phyloP scores from a whole-genome alignment of 2,329 filamentous ascomycete species.

The Tolypocladium inflatum region DNA sequence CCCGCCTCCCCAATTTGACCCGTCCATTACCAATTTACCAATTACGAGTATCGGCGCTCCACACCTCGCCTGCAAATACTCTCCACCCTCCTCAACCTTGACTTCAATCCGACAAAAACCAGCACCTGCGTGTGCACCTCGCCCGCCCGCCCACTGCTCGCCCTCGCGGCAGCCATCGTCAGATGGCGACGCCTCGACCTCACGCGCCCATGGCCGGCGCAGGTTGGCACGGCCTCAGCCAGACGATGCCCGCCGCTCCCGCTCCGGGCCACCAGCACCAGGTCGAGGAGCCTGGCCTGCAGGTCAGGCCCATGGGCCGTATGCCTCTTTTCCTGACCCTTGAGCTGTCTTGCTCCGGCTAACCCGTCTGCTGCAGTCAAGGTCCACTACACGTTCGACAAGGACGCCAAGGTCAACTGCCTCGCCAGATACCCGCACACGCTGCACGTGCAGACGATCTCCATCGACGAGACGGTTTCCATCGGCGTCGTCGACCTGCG shows the following conservation, averaged over 20 bases:
- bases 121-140: neutral
- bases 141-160: neutral
- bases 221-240: slow-evolving; percentile 20
- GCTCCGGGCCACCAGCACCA: slow-evolving; percentile 2
- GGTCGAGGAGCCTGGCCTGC: slow-evolving; percentile 39
- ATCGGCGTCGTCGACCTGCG: slow-evolving; percentile 85
- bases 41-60: slow-evolving; percentile 6
- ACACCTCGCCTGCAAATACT: slow-evolving; percentile 7
- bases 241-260: slow-evolving; percentile 16
- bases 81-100: slow-evolving; percentile 1
- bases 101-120: neutral
- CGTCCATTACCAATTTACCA: neutral
- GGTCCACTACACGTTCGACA: slow-evolving; percentile 93
- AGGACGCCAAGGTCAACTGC: slow-evolving; percentile 79
- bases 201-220: slow-evolving; percentile 13
- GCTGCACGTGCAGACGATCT: slow-evolving; percentile 69
- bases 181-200: slow-evolving; percentile 31
- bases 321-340: slow-evolving; percentile 25
- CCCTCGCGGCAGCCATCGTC: neutral
- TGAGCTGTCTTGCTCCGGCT: slow-evolving; percentile 6
- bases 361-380: slow-evolving; percentile 55
- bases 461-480: slow-evolving; percentile 67
- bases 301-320: slow-evolving; percentile 59
- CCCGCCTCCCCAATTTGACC: slow-evolving; percentile 24
- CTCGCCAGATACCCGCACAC: slow-evolving; percentile 76